Conservation (phyloP, 192 early-diverging fungal genomes). For the Phlyctochytrium planicorne region DNA sequence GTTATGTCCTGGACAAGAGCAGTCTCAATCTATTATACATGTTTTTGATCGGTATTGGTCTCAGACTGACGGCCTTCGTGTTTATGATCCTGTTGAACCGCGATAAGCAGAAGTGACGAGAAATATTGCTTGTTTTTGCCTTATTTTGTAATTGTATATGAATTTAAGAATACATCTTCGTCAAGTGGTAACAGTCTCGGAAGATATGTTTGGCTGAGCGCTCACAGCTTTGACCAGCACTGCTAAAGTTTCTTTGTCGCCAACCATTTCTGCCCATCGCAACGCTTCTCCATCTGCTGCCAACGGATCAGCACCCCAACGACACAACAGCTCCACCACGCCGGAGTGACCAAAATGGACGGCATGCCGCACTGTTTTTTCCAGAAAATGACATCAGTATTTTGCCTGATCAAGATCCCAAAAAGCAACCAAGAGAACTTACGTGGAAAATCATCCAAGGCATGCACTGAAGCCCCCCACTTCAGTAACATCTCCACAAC, state of each 20-base stretch:
- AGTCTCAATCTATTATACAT: constrained; percentile 36
- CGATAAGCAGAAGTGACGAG: constrained; percentile 50
- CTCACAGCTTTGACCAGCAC: too few species aligned
- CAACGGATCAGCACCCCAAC: background rate
- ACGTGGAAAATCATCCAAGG: constrained; percentile 25
- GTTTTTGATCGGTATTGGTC: constrained; percentile 35
- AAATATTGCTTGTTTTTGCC: too few species aligned
- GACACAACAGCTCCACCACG: background rate
- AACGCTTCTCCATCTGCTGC: background rate
- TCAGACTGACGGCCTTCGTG: constrained; percentile 38
- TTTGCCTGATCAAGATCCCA: too few species aligned
- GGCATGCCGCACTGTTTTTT: background rate
- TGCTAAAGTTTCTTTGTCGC: background rate
- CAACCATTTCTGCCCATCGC: background rate
- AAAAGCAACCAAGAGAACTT: too few species aligned
- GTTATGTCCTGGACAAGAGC: constrained; percentile 38
- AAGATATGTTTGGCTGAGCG: too few species aligned
- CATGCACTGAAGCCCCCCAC: constrained; percentile 16
- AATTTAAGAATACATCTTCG: too few species aligned
- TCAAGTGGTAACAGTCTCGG: too few species aligned
- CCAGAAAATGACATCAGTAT: too few species aligned
- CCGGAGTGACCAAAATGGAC: background rate
- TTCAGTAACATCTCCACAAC: constrained; percentile 16
- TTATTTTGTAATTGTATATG: too few species aligned
- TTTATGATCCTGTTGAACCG: constrained; percentile 39